Conservation (phyloP, 306 rosid species). For the Trifolium repens region DNA sequence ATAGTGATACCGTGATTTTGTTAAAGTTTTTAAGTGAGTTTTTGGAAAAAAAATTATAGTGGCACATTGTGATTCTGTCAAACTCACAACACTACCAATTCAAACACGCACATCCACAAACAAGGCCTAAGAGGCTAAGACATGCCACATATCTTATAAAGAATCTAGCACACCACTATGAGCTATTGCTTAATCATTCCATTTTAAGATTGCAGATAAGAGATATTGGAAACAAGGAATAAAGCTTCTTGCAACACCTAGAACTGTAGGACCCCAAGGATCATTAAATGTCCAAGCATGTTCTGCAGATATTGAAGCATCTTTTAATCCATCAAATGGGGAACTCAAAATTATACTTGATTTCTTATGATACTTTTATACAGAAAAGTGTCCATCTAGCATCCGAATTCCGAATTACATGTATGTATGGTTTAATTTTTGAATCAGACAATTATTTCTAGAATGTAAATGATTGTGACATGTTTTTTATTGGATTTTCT, state of each 20-base stretch:
- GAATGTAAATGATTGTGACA: too few relatives aligned
- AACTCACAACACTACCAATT: not conserved
- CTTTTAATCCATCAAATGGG: conserved; percentile 67
- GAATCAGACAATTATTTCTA: not conserved
- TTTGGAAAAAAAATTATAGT: not conserved
- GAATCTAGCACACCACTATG: not conserved
- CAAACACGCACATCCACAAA: not conserved
- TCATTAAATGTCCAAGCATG: conserved; percentile 34
- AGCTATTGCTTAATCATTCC: conserved; percentile 32
- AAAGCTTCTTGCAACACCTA: conserved; percentile 79
- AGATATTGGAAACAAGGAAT: conserved; percentile 96
- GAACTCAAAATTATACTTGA: conserved; percentile 52
- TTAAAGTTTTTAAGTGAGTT: not conserved
- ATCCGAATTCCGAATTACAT: not conserved
- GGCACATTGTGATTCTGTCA: not conserved
- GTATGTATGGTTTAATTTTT: not conserved
- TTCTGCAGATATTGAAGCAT: conserved; percentile 67
- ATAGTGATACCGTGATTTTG: not conserved
- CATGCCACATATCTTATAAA: not conserved
- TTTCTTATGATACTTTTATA: conserved; percentile 47
- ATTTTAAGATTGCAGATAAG: conserved; percentile 61
- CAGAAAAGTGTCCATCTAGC: conserved; percentile 5
- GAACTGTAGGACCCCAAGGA: conserved; percentile 50
- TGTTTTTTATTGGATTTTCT: too few relatives aligned
- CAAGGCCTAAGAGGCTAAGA: not conserved